A percentile compares a stretch with the other conserved stretches of the same genome.
Evolutionary conservation across 1,284 basidiomycete genomes (phyloP).

Genomic region (Apiotrichum veenhuisii): DNA sequence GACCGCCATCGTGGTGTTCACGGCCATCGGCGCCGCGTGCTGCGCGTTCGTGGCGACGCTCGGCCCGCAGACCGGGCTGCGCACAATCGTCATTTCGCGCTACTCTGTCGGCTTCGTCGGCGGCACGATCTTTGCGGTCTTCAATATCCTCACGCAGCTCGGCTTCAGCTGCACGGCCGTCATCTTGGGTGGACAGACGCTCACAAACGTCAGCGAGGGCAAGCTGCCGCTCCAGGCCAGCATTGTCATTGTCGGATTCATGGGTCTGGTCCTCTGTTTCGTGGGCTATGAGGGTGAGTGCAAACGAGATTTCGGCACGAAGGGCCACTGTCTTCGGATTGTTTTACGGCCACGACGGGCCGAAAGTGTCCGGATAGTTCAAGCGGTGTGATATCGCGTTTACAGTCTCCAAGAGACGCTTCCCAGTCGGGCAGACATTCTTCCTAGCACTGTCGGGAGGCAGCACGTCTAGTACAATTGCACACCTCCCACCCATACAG

Average conservation of each 20-base stretch:
- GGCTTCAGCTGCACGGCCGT: conserved; percentile 39
- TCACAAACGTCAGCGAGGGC: conserved; percentile 46
- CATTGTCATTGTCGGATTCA: conserved; percentile 49
- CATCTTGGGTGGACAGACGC: conserved; percentile 51
- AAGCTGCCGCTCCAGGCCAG: conserved; percentile 49
- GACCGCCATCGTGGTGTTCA: conserved; percentile 45
- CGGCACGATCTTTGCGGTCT: conserved; percentile 57
- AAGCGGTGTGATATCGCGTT: no score
- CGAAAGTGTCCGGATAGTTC: no score
- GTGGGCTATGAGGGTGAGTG: conserved; percentile 46
- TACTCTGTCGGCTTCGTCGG: conserved; percentile 58
- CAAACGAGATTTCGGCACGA: no score
- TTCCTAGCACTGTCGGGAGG: no score
- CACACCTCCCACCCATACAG: no score
- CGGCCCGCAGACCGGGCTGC: conserved; percentile 60
- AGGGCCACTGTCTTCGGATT: no score
- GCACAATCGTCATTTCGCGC: conserved; percentile 56
- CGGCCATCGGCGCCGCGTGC: conserved; percentile 42
- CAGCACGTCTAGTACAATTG: no score
- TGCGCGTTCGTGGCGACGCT: conserved; percentile 59
- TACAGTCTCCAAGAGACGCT: no score
- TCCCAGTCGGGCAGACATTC: no score
- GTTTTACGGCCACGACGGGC: neutral
- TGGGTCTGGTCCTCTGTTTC: conserved; percentile 48
- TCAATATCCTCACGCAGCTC: conserved; percentile 60